Percentiles rank a stretch among this genome's conserved stretches.
Evolutionary conservation across 495 filamentous ascomycete genomes (phyloP).

Genomic region (Umbilicaria muhlenbergii): DNA sequence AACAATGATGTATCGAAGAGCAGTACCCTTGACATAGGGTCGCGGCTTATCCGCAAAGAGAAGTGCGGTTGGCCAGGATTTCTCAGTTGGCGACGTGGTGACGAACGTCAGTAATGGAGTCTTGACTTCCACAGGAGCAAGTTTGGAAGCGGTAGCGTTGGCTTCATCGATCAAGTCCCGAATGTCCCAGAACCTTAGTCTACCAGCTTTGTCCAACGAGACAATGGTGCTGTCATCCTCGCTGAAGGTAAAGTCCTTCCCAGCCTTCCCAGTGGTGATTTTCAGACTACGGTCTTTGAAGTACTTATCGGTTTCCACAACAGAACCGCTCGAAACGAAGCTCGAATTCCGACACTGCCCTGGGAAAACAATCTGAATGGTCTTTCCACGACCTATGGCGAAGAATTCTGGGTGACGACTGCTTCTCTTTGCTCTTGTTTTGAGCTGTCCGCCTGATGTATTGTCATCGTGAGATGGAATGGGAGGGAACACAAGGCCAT

Average conservation of each 20-base stretch:
- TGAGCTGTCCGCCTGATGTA: slow-evolving; percentile 74
- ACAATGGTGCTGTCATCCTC: slow-evolving; percentile 89
- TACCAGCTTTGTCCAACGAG: slow-evolving; percentile 89
- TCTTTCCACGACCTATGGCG: slow-evolving; percentile 87
- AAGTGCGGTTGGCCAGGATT: slow-evolving; percentile 90
- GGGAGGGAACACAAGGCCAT: slow-evolving; percentile 71
- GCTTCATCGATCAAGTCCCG: slow-evolving; percentile 50
- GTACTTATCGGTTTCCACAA: slow-evolving; percentile 72
- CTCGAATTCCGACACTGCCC: slow-evolving; percentile 52
- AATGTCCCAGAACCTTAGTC: slow-evolving; percentile 94
- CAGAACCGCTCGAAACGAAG: slow-evolving; percentile 53
- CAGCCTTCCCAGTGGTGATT: slow-evolving; percentile 93
- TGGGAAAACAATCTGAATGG: slow-evolving; percentile 81
- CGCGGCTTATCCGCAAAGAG: slow-evolving; percentile 90
- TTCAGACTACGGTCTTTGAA: slow-evolving; percentile 72
- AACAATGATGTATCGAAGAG: slow-evolving; percentile 85
- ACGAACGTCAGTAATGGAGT: slow-evolving; percentile 63
- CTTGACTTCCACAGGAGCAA: slow-evolving; percentile 52
- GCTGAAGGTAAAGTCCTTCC: slow-evolving; percentile 95
- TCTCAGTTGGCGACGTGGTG: slow-evolving; percentile 64
- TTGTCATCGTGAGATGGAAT: slow-evolving; percentile 60
- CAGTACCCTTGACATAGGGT: slow-evolving; percentile 71
- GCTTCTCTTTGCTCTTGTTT: slow-evolving; percentile 84
- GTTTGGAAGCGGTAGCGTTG: slow-evolving; percentile 34
- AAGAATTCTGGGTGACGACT: slow-evolving; percentile 82